A percentile compares a stretch with the other conserved stretches of the same genome.
Evolutionary conservation across 2,329 filamentous ascomycete genomes (phyloP).

Genomic region (Epichloe elymi): DNA sequence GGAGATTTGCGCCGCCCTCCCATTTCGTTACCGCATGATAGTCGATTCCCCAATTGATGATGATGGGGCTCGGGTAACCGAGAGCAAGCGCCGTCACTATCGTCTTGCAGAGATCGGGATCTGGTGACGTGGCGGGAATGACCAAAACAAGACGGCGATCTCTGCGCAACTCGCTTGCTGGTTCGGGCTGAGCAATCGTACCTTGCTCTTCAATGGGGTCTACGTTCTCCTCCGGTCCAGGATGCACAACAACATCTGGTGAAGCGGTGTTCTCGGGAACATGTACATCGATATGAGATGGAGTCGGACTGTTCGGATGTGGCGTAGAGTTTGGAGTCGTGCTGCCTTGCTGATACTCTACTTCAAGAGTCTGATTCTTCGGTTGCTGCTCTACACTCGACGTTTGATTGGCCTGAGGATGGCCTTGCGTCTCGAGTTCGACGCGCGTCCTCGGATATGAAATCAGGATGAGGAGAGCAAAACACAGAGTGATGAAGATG

Average conservation of each 20-base stretch:
- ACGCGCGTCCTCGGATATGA: neutral
- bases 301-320: neutral
- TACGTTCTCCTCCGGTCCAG: neutral
- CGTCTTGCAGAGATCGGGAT: slow-evolving; percentile 13
- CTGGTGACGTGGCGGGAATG: slow-evolving; percentile 6
- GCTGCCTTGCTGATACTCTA: neutral
- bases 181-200: neutral
- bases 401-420: neutral
- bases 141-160: slow-evolving; percentile 11
- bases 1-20: slow-evolving; percentile 9
- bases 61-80: slow-evolving; percentile 12
- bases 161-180: neutral
- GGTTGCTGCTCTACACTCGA: neutral
- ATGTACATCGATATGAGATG: neutral
- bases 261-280: neutral
- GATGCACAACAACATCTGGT: neutral
- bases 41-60: slow-evolving; percentile 12
- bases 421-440: neutral
- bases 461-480: neutral
- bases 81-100: slow-evolving; percentile 10
- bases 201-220: neutral
- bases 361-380: neutral
- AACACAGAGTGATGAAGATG: neutral
- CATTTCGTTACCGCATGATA: slow-evolving; percentile 5
- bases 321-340: neutral